phyloP scores from a whole-genome alignment of 2,329 filamentous ascomycete species.

The Colletotrichum sp. region DNA sequence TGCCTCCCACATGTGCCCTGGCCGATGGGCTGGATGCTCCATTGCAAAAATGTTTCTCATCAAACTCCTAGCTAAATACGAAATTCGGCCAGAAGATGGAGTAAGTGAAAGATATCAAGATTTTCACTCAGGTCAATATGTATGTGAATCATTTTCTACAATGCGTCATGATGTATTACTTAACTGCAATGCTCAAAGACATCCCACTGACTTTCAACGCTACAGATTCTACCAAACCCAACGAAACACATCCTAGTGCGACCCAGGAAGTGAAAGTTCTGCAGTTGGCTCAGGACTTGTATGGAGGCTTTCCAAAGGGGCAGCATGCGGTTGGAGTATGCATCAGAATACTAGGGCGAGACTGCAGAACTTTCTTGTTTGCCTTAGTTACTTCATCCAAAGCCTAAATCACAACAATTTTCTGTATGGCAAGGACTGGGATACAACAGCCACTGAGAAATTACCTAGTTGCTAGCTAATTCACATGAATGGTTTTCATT shows the following conservation, averaged over 20 bases:
- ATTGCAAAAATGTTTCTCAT: conserved; percentile 20
- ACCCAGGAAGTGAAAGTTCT: background rate
- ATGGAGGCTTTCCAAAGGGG: background rate
- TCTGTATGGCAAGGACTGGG: background rate
- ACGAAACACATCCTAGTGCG: background rate
- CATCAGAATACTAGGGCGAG: background rate
- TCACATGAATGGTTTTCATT: background rate
- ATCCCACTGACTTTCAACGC: background rate
- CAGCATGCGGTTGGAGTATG: background rate
- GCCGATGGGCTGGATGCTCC: conserved; percentile 16
- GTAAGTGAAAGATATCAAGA: conserved; percentile 8
- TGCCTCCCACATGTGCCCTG: conserved; percentile 18
- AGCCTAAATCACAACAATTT: background rate
- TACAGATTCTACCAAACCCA: background rate
- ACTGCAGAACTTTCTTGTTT: background rate
- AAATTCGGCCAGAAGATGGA: background rate
- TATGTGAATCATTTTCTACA: background rate
- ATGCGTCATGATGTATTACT: background rate
- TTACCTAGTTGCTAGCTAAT: background rate
- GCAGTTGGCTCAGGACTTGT: background rate
- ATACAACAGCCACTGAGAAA: too few species aligned
- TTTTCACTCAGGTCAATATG: conserved; percentile 10
- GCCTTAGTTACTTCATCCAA: background rate
- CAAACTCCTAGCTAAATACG: background rate
- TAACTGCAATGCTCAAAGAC: background rate